Conservation (phyloP, 2,329 filamentous ascomycete species). For the Curvularia lunata region DNA sequence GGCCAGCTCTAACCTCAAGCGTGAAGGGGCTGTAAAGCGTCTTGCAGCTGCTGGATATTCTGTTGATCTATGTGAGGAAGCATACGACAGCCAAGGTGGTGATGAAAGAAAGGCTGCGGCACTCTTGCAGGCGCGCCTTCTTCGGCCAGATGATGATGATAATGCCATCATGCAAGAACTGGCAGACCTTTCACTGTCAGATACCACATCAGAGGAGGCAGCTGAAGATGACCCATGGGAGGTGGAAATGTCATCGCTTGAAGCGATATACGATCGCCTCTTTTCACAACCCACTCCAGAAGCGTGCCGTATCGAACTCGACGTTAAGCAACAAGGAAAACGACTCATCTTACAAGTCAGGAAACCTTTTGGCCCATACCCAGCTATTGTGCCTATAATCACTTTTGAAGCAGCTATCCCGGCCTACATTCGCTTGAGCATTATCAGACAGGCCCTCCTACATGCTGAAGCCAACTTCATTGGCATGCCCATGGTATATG, state of each 20-base stretch:
- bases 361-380: constrained; percentile 73
- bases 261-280: constrained; percentile 81
- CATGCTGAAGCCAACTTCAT: constrained; percentile 73
- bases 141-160: constrained; percentile 51
- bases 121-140: constrained; percentile 73
- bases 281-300: constrained; percentile 61
- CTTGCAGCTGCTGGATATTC: constrained; percentile 85
- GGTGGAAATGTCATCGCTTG: constrained; percentile 82
- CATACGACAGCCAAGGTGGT: constrained; percentile 71
- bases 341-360: constrained; percentile 69
- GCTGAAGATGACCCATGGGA: constrained; percentile 71
- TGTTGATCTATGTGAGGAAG: constrained; percentile 78
- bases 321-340: constrained; percentile 54
- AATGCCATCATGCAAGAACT: constrained; percentile 42
- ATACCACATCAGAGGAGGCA: constrained; percentile 51
- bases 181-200: constrained; percentile 34
- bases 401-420: constrained; percentile 74
- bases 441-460: constrained; percentile 76
- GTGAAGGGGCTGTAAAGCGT: constrained; percentile 81
- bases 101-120: constrained; percentile 81
- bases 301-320: constrained; percentile 73
- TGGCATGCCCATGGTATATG: constrained; percentile 91
- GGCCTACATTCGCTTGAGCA: constrained; percentile 90
- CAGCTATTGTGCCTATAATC: constrained; percentile 70
- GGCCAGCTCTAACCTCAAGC: constrained; percentile 78